phyloP scores from a whole-genome alignment of 805 yeast genomes.

The Ogataea wickerhamii region DNA sequence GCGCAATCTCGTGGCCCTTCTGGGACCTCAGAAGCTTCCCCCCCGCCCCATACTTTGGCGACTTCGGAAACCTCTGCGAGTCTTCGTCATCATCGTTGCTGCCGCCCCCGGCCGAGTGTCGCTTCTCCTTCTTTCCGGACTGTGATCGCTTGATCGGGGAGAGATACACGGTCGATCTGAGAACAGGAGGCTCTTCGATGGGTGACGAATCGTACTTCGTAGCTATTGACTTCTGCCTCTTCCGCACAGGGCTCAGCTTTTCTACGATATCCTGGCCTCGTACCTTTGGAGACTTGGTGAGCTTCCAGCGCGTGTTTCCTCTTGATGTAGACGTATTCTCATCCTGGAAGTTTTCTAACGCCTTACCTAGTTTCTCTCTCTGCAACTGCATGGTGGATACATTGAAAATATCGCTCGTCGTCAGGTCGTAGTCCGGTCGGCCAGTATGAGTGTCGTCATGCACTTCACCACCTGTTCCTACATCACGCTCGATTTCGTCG shows the following conservation, averaged over 20 bases:
- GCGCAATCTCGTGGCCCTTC: slow-evolving; percentile 25
- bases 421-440: slow-evolving; percentile 11
- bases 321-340: slow-evolving; percentile 3
- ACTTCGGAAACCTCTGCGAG: slow-evolving; percentile 40
- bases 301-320: slow-evolving; percentile 12
- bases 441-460: background rate
- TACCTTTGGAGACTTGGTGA: slow-evolving; percentile 12
- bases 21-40: slow-evolving; percentile 32
- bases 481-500: slow-evolving; percentile 15
- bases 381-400: slow-evolving; percentile 16
- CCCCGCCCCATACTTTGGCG: slow-evolving; percentile 43
- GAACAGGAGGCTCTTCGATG: slow-evolving; percentile 30
- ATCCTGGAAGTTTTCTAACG: slow-evolving; percentile 3
- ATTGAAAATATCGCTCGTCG: slow-evolving; percentile 20
- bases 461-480: slow-evolving; percentile 3
- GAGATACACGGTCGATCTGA: slow-evolving; percentile 23
- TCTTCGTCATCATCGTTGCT: slow-evolving; percentile 16
- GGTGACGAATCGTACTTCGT: slow-evolving; percentile 34
- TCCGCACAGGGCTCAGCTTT: slow-evolving; percentile 13
- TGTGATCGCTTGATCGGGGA: slow-evolving; percentile 13
- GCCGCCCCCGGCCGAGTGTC: slow-evolving; percentile 1
- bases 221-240: slow-evolving; percentile 18
- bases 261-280: slow-evolving; percentile 10
- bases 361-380: slow-evolving; percentile 5
- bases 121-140: slow-evolving; percentile 4